phyloP scores from a whole-genome alignment of 305 asterid genomes.

The Fraxinus dipetala region DNA sequence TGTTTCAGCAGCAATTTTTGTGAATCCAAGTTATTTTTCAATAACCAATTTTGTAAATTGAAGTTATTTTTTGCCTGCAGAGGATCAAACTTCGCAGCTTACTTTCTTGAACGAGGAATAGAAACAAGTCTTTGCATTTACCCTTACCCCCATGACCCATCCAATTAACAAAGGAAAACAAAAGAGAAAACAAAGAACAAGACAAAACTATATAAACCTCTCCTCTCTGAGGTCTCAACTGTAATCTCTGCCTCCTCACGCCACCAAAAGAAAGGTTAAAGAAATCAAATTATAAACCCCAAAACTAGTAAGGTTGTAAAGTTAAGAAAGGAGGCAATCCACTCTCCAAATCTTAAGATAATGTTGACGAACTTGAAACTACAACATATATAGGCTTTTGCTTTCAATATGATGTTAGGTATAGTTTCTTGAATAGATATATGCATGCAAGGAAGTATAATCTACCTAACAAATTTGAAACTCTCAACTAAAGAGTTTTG shows the following conservation, averaged over 20 bases:
- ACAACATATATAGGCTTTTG: background rate
- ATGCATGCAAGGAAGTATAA: background rate
- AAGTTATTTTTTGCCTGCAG: background rate
- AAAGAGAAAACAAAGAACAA: background rate
- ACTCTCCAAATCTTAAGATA: background rate
- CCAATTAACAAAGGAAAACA: background rate
- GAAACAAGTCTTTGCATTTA: background rate
- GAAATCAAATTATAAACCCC: background rate
- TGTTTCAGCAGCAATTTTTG: background rate
- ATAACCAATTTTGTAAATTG: background rate
- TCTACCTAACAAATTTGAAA: background rate
- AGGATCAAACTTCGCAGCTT: background rate
- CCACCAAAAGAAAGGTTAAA: background rate
- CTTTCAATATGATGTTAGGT: background rate
- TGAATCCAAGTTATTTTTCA: background rate
- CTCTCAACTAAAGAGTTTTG: background rate
- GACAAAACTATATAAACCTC: background rate
- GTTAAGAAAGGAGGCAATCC: background rate
- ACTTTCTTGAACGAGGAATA: background rate
- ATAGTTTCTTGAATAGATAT: background rate
- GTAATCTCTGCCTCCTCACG: background rate
- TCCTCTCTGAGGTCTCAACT: background rate
- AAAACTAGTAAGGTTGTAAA: background rate
- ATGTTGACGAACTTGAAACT: background rate
- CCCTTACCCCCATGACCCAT: background rate